Percentiles rank a stretch among this genome's conserved stretches.
Conservation (phyloP, 768 basidiomycete genomes). For the Rhodotorula kratochvilovae region DNA sequence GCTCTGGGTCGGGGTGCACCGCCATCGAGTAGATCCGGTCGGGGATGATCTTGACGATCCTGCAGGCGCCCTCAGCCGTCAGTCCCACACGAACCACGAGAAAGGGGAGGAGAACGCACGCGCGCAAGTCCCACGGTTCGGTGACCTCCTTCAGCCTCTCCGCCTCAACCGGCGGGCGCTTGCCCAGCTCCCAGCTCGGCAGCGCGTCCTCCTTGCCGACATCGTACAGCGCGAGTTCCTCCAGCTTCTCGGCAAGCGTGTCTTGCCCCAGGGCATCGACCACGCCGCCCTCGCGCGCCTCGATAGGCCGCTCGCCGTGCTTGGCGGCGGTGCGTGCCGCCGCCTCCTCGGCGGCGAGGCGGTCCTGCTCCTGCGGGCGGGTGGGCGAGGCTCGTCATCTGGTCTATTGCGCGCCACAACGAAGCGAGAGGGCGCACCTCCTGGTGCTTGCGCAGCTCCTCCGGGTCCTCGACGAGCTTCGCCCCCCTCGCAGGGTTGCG, state of each 20-base stretch:
- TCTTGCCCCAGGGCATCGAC: not conserved
- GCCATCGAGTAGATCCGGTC: slow-evolving; percentile 50
- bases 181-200: slow-evolving; percentile 1
- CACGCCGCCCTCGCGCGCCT: not conserved
- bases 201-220: not conserved
- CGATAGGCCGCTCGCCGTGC: slow-evolving; percentile 10
- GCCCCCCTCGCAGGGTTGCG: not conserved
- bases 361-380: not conserved
- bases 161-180: not conserved
- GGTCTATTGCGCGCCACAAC: too few species aligned
- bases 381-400: too few species aligned
- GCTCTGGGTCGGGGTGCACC: slow-evolving; percentile 47
- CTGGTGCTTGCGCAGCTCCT: not conserved
- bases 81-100: not conserved
- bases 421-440: slow-evolving; percentile 3
- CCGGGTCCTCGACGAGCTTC: not conserved
- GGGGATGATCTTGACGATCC: slow-evolving; percentile 41
- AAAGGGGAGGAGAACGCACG: slow-evolving; percentile 6
- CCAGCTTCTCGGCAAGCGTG: slow-evolving; percentile 1
- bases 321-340: not conserved
- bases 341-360: not conserved
- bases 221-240: not conserved
- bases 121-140: not conserved
- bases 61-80: not conserved
- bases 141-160: not conserved